Evolutionary conservation across 495 filamentous ascomycete species (phyloP), one percentile per base, ranked within the genome.

Genomic region (Penicillium nucicola): DNA sequence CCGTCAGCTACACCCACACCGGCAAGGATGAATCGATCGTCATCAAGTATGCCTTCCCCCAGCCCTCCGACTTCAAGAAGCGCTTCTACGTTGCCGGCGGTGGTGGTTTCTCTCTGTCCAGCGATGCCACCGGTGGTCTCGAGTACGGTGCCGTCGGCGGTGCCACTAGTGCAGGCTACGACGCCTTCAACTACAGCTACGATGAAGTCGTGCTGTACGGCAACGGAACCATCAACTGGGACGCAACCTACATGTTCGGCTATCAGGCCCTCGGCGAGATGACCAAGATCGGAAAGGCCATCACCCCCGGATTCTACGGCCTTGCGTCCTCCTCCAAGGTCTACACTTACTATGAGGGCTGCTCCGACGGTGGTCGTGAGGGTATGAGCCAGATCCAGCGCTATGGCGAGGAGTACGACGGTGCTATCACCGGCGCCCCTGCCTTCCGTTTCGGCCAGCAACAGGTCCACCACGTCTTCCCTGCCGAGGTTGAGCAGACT

Each of bases 301-400:
- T 72, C 23, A 61, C 69, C 33, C 53, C 54, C 41, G 61, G 51
- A 11, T 70, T 72, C 64, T 72, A 70, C 38, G 60, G 65, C 42
- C 32, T 69, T 57, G 40, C 50, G 8, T 36, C 33, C 28, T 43
- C 46, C 32, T 48, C 52, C 14, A 71, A 69, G 54, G 18, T 71
- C 39, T 71, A 69, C 43, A 67, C 68, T 23, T 71, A 71, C 54
- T 71, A 67, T 41, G 61, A 71, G 48, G 68, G 68, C 14, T 71
- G 68, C 53, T 69, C 66, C 23, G 68, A 71, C 14, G 68, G 68
- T 38, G 68, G 68, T 4, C 66, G 68, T 36, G 65, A 71, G 47
- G 68, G 68, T 18, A 64, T 65, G 71, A 77, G 70, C 55, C 77
- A 80, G 52, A 62, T 78, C 17, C 78, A 82, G 57, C 76, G 77